These are phyloP conservation scores for Clonostachys chloroleuca DNA, from an alignment of 2,329 filamentous ascomycete species.

Conservation along the genomic window DNA sequence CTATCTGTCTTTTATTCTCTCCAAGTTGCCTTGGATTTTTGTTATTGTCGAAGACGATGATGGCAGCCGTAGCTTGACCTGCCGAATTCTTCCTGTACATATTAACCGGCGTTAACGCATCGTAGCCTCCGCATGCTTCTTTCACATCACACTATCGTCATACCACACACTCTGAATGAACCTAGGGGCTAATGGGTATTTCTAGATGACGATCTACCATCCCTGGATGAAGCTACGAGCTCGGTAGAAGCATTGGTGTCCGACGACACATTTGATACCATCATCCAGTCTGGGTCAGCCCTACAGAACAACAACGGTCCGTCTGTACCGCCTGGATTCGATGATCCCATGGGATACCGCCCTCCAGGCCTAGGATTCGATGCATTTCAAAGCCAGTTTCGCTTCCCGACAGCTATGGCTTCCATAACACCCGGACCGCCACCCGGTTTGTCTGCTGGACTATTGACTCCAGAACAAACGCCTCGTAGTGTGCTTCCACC, in stretches of 20 bases:
- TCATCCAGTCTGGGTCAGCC: neutral
- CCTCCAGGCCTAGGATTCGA: neutral
- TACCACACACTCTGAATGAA: slow-evolving; percentile 1
- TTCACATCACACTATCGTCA: slow-evolving; percentile 4
- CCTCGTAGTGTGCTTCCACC: slow-evolving; percentile 15
- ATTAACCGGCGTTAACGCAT: slow-evolving; percentile 10
- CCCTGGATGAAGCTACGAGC: slow-evolving; percentile 54
- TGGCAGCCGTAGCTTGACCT: slow-evolving; percentile 51
- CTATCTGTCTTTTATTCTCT: slow-evolving; percentile 30
- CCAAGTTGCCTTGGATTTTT: slow-evolving; percentile 19
- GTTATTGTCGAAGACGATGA: slow-evolving; percentile 56
- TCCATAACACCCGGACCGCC: slow-evolving; percentile 10
- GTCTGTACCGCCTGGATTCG: slow-evolving; percentile 23
- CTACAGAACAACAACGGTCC: slow-evolving; percentile 5
- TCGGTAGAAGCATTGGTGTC: slow-evolving; percentile 68
- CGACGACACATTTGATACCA: slow-evolving; percentile 36
- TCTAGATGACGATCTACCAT: slow-evolving; percentile 59
- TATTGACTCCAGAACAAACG: slow-evolving; percentile 24
- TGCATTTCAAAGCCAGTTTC: neutral
- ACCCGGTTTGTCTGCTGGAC: slow-evolving; percentile 13
- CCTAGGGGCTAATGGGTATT: slow-evolving; percentile 35
- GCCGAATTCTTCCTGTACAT: slow-evolving; percentile 31
- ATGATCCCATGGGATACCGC: slow-evolving; percentile 5
- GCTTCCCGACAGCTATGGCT: slow-evolving; percentile 14
- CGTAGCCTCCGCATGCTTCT: slow-evolving; percentile 6